A percentile compares a stretch with the other conserved stretches of the same genome.
Conservation (phyloP, 2,329 filamentous ascomycete genomes). For the Cladosporium sp. region DNA sequence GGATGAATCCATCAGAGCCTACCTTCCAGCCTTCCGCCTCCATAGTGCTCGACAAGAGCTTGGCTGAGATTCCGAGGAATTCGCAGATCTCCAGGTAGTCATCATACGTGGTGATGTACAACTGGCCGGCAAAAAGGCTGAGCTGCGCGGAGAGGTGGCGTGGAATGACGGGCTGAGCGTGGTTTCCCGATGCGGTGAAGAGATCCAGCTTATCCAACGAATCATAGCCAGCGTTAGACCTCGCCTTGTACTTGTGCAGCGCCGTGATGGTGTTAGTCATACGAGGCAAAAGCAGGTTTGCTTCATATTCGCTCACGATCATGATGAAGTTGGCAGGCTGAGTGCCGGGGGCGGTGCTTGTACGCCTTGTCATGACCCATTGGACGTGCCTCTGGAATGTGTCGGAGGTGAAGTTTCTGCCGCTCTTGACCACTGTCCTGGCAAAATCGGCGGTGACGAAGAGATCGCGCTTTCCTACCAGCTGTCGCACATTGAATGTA, state of each 20-base stretch:
- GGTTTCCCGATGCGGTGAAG: slow-evolving; percentile 40
- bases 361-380: slow-evolving; percentile 50
- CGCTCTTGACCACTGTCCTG: slow-evolving; percentile 41
- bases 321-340: slow-evolving; percentile 40
- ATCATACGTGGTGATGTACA: slow-evolving; percentile 58
- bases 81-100: slow-evolving; percentile 58
- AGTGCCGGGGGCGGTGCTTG: slow-evolving; percentile 9
- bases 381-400: slow-evolving; percentile 55
- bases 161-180: slow-evolving; percentile 21
- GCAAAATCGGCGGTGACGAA: slow-evolving; percentile 55
- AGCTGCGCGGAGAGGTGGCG: slow-evolving; percentile 49
- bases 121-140: slow-evolving; percentile 67
- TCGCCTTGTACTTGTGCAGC: slow-evolving; percentile 57
- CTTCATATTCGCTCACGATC: slow-evolving; percentile 63
- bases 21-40: slow-evolving; percentile 22
- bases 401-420: slow-evolving; percentile 37
- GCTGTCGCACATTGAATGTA: slow-evolving; percentile 37
- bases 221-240: slow-evolving; percentile 38
- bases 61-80: slow-evolving; percentile 50
- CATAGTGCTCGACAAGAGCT: slow-evolving; percentile 11
- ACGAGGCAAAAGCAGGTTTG: slow-evolving; percentile 48
- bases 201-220: slow-evolving; percentile 51
- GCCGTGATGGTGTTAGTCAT: slow-evolving; percentile 40
- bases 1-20: slow-evolving; percentile 28
- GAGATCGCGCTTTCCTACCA: slow-evolving; percentile 40